These are phyloP conservation scores for Geotrichum fermentans DNA, from an alignment of 1,139 yeast genomes.

Conservation along the genomic window DNA sequence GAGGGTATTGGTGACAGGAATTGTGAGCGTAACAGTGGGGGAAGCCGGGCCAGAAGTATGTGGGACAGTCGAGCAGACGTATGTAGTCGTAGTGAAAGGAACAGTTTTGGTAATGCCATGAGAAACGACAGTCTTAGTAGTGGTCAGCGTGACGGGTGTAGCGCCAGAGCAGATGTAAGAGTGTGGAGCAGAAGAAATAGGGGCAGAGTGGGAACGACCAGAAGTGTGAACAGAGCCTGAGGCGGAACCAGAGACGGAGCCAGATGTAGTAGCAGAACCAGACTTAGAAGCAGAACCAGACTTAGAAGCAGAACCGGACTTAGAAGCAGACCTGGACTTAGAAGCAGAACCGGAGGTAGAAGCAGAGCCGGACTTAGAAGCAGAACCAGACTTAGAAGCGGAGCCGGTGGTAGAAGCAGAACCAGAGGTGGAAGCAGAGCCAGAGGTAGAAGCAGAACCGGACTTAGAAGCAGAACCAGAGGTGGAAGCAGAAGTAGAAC, in stretches of 20 bases:
- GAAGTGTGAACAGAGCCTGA: too few relatives aligned
- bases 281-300: too few relatives aligned
- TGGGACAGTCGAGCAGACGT: too few relatives aligned
- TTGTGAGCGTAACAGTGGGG: constrained; percentile 7
- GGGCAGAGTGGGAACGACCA: constrained; percentile 8
- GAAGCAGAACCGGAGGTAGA: constrained; percentile 15
- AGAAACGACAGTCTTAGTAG: constrained; percentile 10
- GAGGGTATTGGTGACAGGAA: not conserved
- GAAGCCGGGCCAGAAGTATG: not conserved
- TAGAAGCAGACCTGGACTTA: constrained; percentile 12
- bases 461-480: too few relatives aligned
- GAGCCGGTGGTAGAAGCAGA: constrained; percentile 2
- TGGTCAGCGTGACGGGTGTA: not conserved
- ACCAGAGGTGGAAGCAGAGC: constrained; percentile 1
- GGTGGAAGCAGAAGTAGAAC: too few relatives aligned
- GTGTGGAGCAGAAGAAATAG: not conserved
- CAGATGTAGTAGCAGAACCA: not conserved
- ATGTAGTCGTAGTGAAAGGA: constrained; percentile 3
- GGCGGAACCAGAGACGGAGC: too few relatives aligned
- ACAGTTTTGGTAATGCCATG: constrained; percentile 13
- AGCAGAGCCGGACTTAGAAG: not conserved
- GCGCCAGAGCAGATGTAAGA: constrained; percentile 18
- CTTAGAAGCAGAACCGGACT: too few relatives aligned
- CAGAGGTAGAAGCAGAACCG: too few relatives aligned
- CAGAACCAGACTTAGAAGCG: not conserved